Evolutionary conservation across 805 yeast genomes (phyloP).

Genomic region (Kodamaea fukazawae): DNA sequence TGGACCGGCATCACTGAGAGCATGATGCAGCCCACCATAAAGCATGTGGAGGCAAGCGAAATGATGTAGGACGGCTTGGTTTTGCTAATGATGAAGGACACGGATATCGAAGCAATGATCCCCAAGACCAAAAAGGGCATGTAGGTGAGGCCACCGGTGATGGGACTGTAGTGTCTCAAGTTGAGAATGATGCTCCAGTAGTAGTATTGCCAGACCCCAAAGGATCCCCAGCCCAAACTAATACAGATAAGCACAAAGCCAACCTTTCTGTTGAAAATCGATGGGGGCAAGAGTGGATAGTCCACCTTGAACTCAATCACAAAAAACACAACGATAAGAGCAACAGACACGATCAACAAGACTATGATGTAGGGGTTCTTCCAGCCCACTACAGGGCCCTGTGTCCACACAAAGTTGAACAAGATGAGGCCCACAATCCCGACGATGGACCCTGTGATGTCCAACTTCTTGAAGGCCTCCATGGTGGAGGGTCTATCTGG

Average conservation of each 20-base stretch:
- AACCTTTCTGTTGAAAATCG: conserved; percentile 44
- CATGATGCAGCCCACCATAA: conserved; percentile 52
- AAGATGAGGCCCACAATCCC: conserved; percentile 62
- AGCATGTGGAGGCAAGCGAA: conserved; percentile 50
- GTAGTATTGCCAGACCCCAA: conserved; percentile 72
- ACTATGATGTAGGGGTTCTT: conserved; percentile 52
- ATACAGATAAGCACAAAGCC: conserved; percentile 50
- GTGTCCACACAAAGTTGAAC: conserved; percentile 70
- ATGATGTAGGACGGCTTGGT: conserved; percentile 51
- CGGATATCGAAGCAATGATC: conserved; percentile 49
- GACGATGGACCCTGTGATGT: conserved; percentile 44
- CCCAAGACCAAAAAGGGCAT: conserved; percentile 54
- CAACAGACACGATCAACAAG: conserved; percentile 52
- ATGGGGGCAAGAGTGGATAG: conserved; percentile 55
- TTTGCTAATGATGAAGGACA: conserved; percentile 46
- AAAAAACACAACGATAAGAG: conserved; percentile 40
- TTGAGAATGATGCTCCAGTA: conserved; percentile 51
- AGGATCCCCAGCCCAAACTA: conserved; percentile 72
- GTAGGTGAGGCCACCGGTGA: conserved; percentile 37
- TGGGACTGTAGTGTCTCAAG: conserved; percentile 44
- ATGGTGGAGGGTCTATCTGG: conserved; percentile 5
- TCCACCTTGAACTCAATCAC: conserved; percentile 44
- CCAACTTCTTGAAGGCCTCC: conserved; percentile 16
- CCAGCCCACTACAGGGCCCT: conserved; percentile 77
- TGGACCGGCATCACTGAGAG: conserved; percentile 54